phyloP scores from a whole-genome alignment of 2,329 filamentous ascomycete species.

The Cephalotrichum gorgonifer region DNA sequence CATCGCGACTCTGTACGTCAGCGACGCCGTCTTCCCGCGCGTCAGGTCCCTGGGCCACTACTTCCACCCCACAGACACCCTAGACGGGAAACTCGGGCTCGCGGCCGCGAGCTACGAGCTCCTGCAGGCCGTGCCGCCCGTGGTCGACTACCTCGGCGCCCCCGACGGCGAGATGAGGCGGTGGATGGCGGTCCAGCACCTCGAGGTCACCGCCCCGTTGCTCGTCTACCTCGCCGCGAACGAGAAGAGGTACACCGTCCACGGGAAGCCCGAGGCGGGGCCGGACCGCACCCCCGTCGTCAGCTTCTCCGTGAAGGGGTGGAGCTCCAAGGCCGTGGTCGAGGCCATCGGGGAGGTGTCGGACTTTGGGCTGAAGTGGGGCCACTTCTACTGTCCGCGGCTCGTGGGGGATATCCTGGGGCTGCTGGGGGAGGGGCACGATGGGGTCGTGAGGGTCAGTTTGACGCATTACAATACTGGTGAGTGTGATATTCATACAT shows the following conservation, averaged over 20 bases:
- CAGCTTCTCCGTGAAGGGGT: conserved; percentile 52
- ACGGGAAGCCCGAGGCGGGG: conserved; percentile 42
- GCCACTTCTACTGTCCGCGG: conserved; percentile 58
- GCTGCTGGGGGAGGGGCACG: conserved; percentile 29
- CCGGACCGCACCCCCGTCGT: conserved; percentile 50
- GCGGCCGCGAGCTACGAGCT: conserved; percentile 64
- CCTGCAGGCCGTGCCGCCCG: conserved; percentile 47
- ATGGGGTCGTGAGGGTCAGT: conserved; percentile 60
- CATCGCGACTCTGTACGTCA: conserved; percentile 59
- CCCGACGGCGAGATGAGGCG: conserved; percentile 32
- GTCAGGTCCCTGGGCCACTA: conserved; percentile 52
- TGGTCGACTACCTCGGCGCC: conserved; percentile 49
- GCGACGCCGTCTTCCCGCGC: conserved; percentile 40
- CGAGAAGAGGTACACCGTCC: conserved; percentile 40
- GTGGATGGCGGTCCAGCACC: conserved; percentile 47
- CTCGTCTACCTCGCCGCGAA: conserved; percentile 47
- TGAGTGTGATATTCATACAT: conserved; percentile 24
- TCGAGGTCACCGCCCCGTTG: conserved; percentile 44
- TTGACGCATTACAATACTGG: conserved; percentile 64
- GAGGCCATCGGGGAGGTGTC: conserved; percentile 49
- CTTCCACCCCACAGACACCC: conserved; percentile 50
- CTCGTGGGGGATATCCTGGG: conserved; percentile 48
- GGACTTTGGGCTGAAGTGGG: conserved; percentile 54
- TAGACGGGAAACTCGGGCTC: conserved; percentile 58
- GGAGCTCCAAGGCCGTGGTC: conserved; percentile 46